phyloP scores from a whole-genome alignment of 2,329 filamentous ascomycete genomes.

The Aurifilum marmelostoma region DNA sequence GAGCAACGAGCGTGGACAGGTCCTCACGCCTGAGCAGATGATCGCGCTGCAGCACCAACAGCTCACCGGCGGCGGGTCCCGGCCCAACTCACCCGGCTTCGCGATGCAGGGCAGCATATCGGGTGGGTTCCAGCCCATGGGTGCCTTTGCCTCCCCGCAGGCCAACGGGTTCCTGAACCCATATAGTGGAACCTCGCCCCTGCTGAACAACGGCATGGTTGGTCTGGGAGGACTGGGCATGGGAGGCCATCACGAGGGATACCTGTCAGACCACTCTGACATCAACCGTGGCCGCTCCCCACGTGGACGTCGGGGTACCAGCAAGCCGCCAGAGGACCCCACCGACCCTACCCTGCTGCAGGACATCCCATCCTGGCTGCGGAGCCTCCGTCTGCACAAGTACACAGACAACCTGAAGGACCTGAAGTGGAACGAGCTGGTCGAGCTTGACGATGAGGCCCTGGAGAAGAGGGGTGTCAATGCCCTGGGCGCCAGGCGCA shows the following conservation, averaged over 20 bases:
- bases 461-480: slow-evolving; percentile 93
- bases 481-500: slow-evolving; percentile 88
- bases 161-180: slow-evolving; percentile 93
- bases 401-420: slow-evolving; percentile 99
- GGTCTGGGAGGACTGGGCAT: slow-evolving; percentile 71
- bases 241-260: slow-evolving; percentile 73
- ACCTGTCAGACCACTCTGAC: slow-evolving; percentile 92
- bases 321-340: slow-evolving; percentile 96
- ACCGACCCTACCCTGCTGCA: slow-evolving; percentile 88
- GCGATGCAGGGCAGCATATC: slow-evolving; percentile 64
- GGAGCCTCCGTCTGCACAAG: slow-evolving; percentile 93
- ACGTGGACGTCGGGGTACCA: slow-evolving; percentile 87
- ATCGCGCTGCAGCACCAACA: slow-evolving; percentile 71
- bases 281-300: slow-evolving; percentile 89
- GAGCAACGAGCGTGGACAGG: slow-evolving; percentile 91
- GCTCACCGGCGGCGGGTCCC: slow-evolving; percentile 65
- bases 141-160: slow-evolving; percentile 84
- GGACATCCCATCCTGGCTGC: slow-evolving; percentile 94
- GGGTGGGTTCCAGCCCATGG: slow-evolving; percentile 59
- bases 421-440: slow-evolving; percentile 90
- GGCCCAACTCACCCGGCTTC: slow-evolving; percentile 86
- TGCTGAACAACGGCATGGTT: slow-evolving; percentile 71
- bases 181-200: slow-evolving; percentile 75
- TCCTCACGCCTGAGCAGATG: slow-evolving; percentile 83
- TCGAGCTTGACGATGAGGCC: slow-evolving; percentile 90